phyloP scores from a whole-genome alignment of 345 rosid genomes.

The Diplotaxis tenuifolia region DNA sequence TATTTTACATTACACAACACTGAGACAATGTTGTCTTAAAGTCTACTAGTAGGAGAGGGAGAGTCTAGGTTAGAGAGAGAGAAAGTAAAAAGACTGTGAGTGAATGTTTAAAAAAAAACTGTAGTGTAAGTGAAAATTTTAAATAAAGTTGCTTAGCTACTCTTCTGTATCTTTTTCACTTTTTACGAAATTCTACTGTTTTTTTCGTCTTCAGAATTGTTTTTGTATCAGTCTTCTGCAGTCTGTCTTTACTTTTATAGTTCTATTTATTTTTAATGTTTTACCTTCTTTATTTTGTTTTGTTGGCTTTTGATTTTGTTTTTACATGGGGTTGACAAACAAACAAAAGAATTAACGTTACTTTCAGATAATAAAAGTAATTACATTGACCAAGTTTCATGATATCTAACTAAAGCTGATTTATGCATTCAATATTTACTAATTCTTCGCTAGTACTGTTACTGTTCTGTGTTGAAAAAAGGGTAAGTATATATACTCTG shows the following conservation, averaged over 20 bases:
- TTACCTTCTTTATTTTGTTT: not conserved
- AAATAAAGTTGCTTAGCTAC: not conserved
- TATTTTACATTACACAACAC: conserved; percentile 10
- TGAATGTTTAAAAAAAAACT: not conserved
- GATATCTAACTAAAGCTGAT: not conserved
- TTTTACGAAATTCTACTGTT: conserved; percentile 15
- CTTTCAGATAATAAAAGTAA: not conserved
- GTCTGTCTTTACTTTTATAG: conserved; percentile 5
- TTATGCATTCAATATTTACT: conserved; percentile 10
- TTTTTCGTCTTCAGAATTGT: not conserved
- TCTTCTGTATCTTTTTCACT: not conserved
- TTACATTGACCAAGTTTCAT: conserved; percentile 3
- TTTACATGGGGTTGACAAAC: conserved; percentile 23
- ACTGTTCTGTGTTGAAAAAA: not conserved
- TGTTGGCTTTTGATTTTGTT: conserved; percentile 23
- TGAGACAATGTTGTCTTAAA: conserved; percentile 23
- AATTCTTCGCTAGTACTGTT: not conserved
- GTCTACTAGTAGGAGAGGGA: conserved; percentile 28
- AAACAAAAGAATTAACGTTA: conserved; percentile 1
- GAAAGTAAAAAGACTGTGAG: not conserved
- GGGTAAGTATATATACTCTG: not conserved
- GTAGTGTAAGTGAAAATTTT: conserved; percentile 17
- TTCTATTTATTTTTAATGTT: not conserved
- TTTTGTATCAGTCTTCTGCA: not conserved
- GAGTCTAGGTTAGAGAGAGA: conserved; percentile 11